Evolutionary conservation across 441 rosid species (phyloP).

Genomic region (Gossypium schwendimanii): DNA sequence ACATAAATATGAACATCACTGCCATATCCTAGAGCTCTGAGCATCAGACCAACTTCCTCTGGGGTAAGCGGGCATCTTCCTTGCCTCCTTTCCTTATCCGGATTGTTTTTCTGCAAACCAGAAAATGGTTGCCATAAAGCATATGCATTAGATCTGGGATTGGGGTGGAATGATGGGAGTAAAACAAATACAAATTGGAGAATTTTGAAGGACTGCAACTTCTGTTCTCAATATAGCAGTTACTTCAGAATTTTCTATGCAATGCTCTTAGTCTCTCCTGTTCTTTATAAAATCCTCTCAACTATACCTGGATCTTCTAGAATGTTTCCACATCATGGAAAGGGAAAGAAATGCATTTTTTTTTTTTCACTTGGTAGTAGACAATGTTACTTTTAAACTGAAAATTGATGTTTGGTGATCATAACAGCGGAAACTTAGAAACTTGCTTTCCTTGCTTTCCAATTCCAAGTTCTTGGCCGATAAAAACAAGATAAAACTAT

Average conservation of each 20-base stretch:
- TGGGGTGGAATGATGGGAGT: neutral
- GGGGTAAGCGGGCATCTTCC: constrained; percentile 98
- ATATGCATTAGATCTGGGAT: neutral
- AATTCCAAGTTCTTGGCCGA: neutral
- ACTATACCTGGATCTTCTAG: neutral
- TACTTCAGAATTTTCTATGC: neutral
- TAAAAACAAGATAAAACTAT: neutral
- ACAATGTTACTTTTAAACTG: neutral
- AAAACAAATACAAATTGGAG: neutral
- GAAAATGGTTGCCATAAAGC: neutral
- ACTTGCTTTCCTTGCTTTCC: neutral
- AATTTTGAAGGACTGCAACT: neutral
- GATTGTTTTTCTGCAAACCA: constrained; percentile 48
- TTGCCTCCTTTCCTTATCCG: constrained; percentile 86
- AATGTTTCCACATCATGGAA: neutral
- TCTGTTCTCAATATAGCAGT: neutral
- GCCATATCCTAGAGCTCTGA: constrained; percentile 90
- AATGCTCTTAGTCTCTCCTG: neutral
- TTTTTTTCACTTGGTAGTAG: neutral
- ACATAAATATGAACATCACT: constrained; percentile 85
- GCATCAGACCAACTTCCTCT: constrained; percentile 95
- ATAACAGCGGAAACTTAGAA: neutral
- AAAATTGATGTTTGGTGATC: neutral
- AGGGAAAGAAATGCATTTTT: neutral
- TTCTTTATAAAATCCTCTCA: neutral